Conservation (phyloP, 169 alveolate species). For the Miamiensis avidus region DNA sequence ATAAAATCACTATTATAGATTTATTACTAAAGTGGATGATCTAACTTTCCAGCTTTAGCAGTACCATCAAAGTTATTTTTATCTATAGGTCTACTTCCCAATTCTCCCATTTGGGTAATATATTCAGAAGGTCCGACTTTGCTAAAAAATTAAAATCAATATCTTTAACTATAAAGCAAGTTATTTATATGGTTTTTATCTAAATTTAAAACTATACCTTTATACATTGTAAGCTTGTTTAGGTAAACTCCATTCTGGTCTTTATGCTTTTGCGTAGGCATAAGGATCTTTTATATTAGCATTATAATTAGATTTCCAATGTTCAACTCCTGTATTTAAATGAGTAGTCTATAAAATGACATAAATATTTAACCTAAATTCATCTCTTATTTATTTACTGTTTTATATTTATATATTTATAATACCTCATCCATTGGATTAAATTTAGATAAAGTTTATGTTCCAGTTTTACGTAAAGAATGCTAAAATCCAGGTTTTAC, state of each 20-base stretch:
- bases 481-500: conserved; percentile 18
- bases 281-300: conserved; percentile 41
- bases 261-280: conserved; percentile 21
- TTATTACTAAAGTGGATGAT: conserved; percentile 19
- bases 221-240: conserved; percentile 33
- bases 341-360: not conserved
- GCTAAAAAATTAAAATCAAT: conserved; percentile 18
- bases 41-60: conserved; percentile 20
- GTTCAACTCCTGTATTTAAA: conserved; percentile 40
- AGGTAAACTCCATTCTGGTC: conserved; percentile 42
- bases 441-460: conserved; percentile 12
- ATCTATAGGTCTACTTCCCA: conserved; percentile 42
- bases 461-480: conserved; percentile 7
- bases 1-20: not conserved
- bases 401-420: not conserved
- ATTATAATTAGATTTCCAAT: conserved; percentile 42
- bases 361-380: not conserved
- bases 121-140: conserved; percentile 45
- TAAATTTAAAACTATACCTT: conserved; percentile 15
- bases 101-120: conserved; percentile 36
- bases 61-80: conserved; percentile 34
- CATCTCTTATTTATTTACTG: not conserved
- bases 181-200: not conserved
- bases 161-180: not conserved
- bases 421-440: conserved; percentile 25